Base-by-base conservation (phyloP, 1,139 yeast species). In the Candida buenavistaensis region DNA sequence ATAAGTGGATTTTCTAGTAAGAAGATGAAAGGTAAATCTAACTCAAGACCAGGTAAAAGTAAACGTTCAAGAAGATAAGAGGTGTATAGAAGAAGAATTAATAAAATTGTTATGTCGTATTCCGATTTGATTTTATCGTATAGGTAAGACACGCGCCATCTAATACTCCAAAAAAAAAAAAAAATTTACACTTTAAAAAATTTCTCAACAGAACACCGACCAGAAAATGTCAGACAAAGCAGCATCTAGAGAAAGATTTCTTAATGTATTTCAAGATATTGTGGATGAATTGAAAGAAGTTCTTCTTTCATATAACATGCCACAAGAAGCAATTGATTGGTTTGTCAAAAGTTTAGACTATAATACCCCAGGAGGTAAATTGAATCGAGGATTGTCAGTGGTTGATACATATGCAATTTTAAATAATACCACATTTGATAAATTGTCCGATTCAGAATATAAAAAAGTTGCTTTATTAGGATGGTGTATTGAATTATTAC, bases 321-420 rank as follows among this genome's bases (percentile, higher is more conserved):
- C 96, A 13, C 64, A 73, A 41, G 94, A 86, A 46, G 97, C 97
- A 33, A 73, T 86, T 42, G 79, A 77, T 24, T 92, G 99, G 98
- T 88, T 80, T 64, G 77, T 72, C 49, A 72, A 72, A 44, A 82
- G 75, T 49, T 69, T 92, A 58, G 65, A 82, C 51, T 86, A 92
- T 71, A 94, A 94, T 67, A 82, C 96, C 6, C 92, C 96, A 36
- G 97, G 97, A 41, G 99, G 99, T 33, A 94, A 94, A 64, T 76
- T 90, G 56, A 94, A 94, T 73, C 79, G 99, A 60, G 99, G 99
- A 14, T 71, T 94, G 45, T 86, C 97, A 23, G 98, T 94, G 11
- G 82, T 92, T 43, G 97, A 92, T 62, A 88, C 97, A 3, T 92
- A 86, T 66, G 80, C 82, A 42, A 76, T 92, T 40, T 72, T 94